These are phyloP conservation scores for Haberlea rhodopensis DNA, from an alignment of 257 asterid species.

Conservation along the genomic window DNA sequence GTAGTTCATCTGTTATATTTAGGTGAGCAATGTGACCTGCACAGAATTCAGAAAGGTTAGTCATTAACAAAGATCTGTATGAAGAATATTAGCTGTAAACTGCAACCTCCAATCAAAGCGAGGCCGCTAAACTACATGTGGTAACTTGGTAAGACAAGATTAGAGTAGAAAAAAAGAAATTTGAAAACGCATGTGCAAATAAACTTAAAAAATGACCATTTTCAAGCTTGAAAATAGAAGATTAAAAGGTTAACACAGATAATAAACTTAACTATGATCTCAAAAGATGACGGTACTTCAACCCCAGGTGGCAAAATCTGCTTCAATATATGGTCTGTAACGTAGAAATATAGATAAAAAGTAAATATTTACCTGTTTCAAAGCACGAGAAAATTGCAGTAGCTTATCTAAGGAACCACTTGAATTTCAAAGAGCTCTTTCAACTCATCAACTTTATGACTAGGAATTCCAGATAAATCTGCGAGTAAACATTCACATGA, in stretches of 20 bases:
- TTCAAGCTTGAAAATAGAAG: constrained; percentile 4
- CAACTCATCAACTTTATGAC: constrained; percentile 61
- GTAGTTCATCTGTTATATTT: constrained; percentile 78
- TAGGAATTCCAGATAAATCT: constrained; percentile 83
- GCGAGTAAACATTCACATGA: constrained; percentile 20
- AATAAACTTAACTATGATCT: constrained; percentile 90
- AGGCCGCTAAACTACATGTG: neutral
- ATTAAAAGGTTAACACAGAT: constrained; percentile 13
- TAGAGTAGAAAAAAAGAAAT: neutral
- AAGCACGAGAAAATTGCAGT: neutral
- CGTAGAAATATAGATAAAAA: constrained; percentile 24
- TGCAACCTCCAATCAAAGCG: constrained; percentile 13
- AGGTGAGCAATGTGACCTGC: constrained; percentile 97
- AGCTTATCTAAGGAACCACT: constrained; percentile 45
- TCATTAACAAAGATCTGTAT: constrained; percentile 25
- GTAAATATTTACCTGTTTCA: neutral
- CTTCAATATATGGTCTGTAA: constrained; percentile 80
- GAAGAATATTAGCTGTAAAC: constrained; percentile 2
- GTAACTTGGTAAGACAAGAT: neutral
- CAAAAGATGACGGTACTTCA: constrained; percentile 93
- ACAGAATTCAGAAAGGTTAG: constrained; percentile 24
- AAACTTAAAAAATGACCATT: neutral
- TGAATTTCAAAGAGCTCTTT: constrained; percentile 62
- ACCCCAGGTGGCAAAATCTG: constrained; percentile 82
- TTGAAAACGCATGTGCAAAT: neutral